Conservation (phyloP, 1,284 basidiomycete species). For the Cryptococcus depauperatus region DNA sequence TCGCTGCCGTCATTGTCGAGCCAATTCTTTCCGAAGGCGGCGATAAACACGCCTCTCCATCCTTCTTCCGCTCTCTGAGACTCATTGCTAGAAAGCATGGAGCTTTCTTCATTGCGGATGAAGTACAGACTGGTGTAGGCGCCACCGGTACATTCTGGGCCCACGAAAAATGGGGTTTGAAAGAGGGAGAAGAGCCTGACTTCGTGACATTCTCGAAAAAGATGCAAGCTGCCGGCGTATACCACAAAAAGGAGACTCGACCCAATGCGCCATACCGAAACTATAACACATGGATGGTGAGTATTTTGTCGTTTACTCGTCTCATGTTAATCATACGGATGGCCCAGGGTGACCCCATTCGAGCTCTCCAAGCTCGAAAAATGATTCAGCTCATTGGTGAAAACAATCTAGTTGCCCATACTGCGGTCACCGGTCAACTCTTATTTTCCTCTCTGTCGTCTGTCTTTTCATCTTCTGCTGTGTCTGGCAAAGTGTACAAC, state of each 20-base stretch:
- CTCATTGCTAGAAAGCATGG: slow-evolving; percentile 48
- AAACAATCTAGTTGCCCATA: slow-evolving; percentile 23
- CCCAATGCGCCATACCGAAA: slow-evolving; percentile 49
- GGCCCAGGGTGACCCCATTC: slow-evolving; percentile 48
- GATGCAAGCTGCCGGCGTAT: slow-evolving; percentile 49
- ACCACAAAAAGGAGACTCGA: slow-evolving; percentile 49
- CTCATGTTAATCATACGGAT: neutral
- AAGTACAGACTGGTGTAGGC: slow-evolving; percentile 52
- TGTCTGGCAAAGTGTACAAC: slow-evolving; percentile 32
- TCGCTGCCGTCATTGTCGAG: slow-evolving; percentile 53
- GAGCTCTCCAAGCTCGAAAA: slow-evolving; percentile 49
- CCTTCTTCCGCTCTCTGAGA: slow-evolving; percentile 50
- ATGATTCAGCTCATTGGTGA: slow-evolving; percentile 47
- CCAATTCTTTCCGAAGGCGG: slow-evolving; percentile 54
- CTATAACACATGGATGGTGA: slow-evolving; percentile 40
- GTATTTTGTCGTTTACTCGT: slow-evolving; percentile 18
- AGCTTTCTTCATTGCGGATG: slow-evolving; percentile 51
- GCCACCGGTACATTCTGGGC: slow-evolving; percentile 54
- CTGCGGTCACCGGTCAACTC: slow-evolving; percentile 13
- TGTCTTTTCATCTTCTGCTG: slow-evolving; percentile 11
- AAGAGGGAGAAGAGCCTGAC: slow-evolving; percentile 45
- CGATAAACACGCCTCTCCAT: slow-evolving; percentile 50
- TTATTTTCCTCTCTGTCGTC: slow-evolving; percentile 17
- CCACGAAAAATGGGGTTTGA: slow-evolving; percentile 51
- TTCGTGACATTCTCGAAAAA: slow-evolving; percentile 53